Base-by-base conservation (phyloP, 768 basidiomycete genomes). In the Hypholoma sublateritium region DNA sequence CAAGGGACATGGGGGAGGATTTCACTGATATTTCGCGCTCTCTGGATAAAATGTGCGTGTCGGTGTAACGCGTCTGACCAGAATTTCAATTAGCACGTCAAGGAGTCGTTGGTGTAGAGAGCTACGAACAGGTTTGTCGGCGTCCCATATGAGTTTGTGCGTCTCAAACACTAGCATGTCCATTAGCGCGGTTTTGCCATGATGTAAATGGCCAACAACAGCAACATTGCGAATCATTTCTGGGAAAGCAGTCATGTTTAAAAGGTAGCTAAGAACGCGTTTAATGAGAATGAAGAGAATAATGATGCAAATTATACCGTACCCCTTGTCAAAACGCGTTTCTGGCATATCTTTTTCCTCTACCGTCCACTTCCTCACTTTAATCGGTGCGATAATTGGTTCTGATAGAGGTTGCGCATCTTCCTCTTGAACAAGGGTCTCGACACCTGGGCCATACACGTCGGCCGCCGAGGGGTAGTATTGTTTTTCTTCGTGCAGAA, bases 121-220 rank as follows among this genome's bases (percentile, higher is more conserved):
- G 46, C 19, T 41, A 32, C 28, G 28, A 59, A 96, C 95, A 65
- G 88, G 87, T 64, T 84, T 80, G 72, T 98, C 96, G 14, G 93
- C 86, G 66, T 98, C 93, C 91, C 95, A 97, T 6, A 86, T 80
- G 56, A 99, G 76, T 71, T 94, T 93, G 73, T 99, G 97, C 0
- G 97, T 99, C 74, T 98, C 95, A 62, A 93, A 90, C 6, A 95
- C 87, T 57, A 99, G 82, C 93, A 98, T 98, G 70, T 99, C 97
- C 84, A 99, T 77, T 47, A 99, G 77, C 1, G 93, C 89, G 0
- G 97, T 98, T 77, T 99, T 99, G 65, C 97, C 97, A 66, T 99
- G 97, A 67, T 99, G 97, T 49, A 99, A 74, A 67, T 98, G 96
- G 13, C 97, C 97, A 14, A 95, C 95, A 16, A 99, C 83, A 50